Base-by-base conservation (phyloP, 2,329 filamentous ascomycete genomes). In the Trichoderma sp. region DNA sequence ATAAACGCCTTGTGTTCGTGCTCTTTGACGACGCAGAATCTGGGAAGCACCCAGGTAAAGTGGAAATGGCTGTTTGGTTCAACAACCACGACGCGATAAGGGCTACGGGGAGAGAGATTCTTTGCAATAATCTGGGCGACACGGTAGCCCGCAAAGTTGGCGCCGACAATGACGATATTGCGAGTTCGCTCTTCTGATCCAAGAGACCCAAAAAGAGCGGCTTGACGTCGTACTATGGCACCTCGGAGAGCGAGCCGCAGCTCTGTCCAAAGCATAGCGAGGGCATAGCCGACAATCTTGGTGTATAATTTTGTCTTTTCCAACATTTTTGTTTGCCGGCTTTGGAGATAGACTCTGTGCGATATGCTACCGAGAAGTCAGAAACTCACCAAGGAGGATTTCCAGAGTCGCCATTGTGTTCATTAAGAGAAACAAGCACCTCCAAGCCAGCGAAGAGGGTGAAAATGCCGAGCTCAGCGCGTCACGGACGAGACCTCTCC, bases 51-150 rank as follows among this genome's bases (percentile, higher is more conserved):
- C 82, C 86, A 90, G 0, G 85, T 85, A 72, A 86, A 88, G 71
- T 89, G 84, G 75, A 89, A 87, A 75, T 89, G 87, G 4, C 82
- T 83, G 74, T 87, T 87, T 56, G 84, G 85, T 75, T 90, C 88
- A 32, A 90, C 74, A 4, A 90, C 77, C 0, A 89, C 77, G 4
- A 89, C 82, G 4, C 81, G 81, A 74, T 84, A 87, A 10, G 74
- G 77, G 39, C 78, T 80, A 39, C 82, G 77, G 0, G 81, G 79
- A 0, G 86, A 83, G 0, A 89, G 75, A 5, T 81, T 78, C 26
- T 80, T 76, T n/a, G 83, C 79, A 5, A 89, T 81, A 11, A 81
- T 77, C n/a, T 80, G 79, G 0, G 83, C 83, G 6, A 82, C 80
- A 55, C 84, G 80, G 70, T 83, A 82, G 2, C 87, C 87, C 0